Evolutionary conservation across 495 filamentous ascomycete genomes (phyloP), one percentile per base, ranked within the genome.

Genomic region (Aspergillus ostianus): DNA sequence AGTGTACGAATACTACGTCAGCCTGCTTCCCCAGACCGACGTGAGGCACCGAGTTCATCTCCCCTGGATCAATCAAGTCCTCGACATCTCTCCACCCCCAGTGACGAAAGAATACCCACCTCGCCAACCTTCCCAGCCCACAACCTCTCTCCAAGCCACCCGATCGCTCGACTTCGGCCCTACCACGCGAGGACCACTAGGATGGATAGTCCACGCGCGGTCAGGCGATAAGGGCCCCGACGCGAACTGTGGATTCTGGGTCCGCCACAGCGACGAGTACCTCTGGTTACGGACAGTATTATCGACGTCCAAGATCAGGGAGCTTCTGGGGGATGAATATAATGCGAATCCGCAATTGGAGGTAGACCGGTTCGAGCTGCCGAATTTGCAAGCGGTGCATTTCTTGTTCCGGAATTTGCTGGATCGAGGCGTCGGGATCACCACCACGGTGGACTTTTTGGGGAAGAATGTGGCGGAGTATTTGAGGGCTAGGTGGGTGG

Each of bases 381-480:
- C 70, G 0, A 67, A 70, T 29, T 62, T 77, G 10, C 65, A 67
- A 20, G 73, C 72, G 0, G 82, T 85, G 27, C 82, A 85, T 65
- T 85, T 84, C 69, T 67, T 85, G 21, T 77, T 85, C 45, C 76
- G 79, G 51, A 80, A 84, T 55, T 59, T 80, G 27, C 65, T 87
- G 23, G 83, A 83, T 44, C 73, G 82, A 9, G 84, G 83, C 5
- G 82, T 84, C 1, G 77, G 72, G 17, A 77, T 76, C 46, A 80
- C 77, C 0, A 77, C 73, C 17, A 79, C 72, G 0, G 72, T 80
- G 32, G 82, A 85, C 56, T 77, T 81, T 48, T 63, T 86, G 56
- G 82, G 80, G 2, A 85, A 86, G 69, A 83, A 84, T 56, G 77
- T 84, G 20, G 82, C 79, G 29, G 82, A 85, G 66, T 84, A 70